Percentiles rank a stretch among this genome's conserved stretches.
These are phyloP conservation scores for Triadica sebifera DNA, from an alignment of 345 rosid genomes.

Conservation along the genomic window DNA sequence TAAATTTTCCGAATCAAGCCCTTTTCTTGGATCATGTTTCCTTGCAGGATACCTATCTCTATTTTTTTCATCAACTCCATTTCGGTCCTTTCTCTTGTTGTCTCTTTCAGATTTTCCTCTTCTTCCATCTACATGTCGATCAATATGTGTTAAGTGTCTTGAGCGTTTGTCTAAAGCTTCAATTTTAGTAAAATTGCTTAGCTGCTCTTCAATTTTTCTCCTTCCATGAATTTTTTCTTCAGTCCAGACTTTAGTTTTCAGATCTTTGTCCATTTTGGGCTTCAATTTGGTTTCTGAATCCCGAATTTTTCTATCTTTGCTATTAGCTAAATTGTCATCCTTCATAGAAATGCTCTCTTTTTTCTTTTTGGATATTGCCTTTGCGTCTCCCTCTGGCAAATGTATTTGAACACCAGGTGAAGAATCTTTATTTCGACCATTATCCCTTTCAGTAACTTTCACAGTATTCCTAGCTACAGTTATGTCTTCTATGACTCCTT, in stretches of 20 bases:
- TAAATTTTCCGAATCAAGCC: slow-evolving; percentile 40
- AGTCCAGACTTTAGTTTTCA: slow-evolving; percentile 29
- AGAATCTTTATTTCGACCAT: slow-evolving; percentile 29
- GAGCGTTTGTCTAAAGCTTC: slow-evolving; percentile 44
- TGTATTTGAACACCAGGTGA: slow-evolving; percentile 27
- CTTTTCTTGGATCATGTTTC: slow-evolving; percentile 48
- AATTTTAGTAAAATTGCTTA: slow-evolving; percentile 33
- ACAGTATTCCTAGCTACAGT: slow-evolving; percentile 25
- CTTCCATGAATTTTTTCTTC: slow-evolving; percentile 35
- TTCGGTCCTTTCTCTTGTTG: slow-evolving; percentile 46
- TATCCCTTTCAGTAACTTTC: slow-evolving; percentile 36
- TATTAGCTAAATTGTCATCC: slow-evolving; percentile 15
- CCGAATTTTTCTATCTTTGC: slow-evolving; percentile 24
- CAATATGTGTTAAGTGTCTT: slow-evolving; percentile 43
- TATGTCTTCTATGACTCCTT: slow-evolving; percentile 27
- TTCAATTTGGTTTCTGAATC: slow-evolving; percentile 41
- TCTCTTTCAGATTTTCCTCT: slow-evolving; percentile 46
- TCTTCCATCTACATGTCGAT: slow-evolving; percentile 37
- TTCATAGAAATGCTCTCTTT: slow-evolving; percentile 20
- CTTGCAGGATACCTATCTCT: slow-evolving; percentile 38
- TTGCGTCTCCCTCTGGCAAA: slow-evolving; percentile 31
- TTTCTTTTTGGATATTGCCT: slow-evolving; percentile 34
- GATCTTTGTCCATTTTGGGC: slow-evolving; percentile 38
- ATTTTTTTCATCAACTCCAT: slow-evolving; percentile 40
- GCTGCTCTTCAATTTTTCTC: slow-evolving; percentile 34